These are phyloP conservation scores for Akanthomyces lecanii DNA, from an alignment of 2,329 filamentous ascomycete genomes.

Conservation along the genomic window DNA sequence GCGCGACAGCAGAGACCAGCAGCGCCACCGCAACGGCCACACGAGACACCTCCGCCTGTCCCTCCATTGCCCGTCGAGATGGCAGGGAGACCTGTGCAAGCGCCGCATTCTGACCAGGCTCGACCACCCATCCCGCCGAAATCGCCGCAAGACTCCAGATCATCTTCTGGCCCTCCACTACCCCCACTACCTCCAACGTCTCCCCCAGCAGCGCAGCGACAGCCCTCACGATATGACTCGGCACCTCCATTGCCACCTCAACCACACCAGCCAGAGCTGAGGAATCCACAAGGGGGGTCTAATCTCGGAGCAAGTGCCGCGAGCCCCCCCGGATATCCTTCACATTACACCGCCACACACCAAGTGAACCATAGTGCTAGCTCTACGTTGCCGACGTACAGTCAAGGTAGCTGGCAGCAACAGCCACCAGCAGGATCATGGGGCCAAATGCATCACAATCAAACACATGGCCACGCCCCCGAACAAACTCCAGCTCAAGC, in stretches of 20 bases:
- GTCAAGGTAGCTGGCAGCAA: constrained; percentile 22
- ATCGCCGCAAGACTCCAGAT: constrained; percentile 30
- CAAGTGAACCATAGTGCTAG: neutral
- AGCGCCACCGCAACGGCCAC: constrained; percentile 30
- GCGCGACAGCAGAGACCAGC: constrained; percentile 57
- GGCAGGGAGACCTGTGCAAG: constrained; percentile 37
- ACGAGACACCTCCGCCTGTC: constrained; percentile 57
- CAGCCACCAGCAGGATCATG: constrained; percentile 23
- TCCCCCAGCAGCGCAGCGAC: constrained; percentile 20
- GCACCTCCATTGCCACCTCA: constrained; percentile 43
- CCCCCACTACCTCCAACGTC: constrained; percentile 27
- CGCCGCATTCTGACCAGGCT: constrained; percentile 34
- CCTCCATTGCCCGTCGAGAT: constrained; percentile 68
- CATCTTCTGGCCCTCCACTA: constrained; percentile 26
- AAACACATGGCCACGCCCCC: constrained; percentile 29
- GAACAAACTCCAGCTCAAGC: constrained; percentile 22
- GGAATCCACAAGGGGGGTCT: neutral
- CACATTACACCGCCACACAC: neutral
- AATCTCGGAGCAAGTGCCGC: neutral
- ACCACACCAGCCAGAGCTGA: constrained; percentile 17
- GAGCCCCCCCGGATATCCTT: constrained; percentile 9
- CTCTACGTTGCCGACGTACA: constrained; percentile 22
- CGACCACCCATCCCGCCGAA: constrained; percentile 54
- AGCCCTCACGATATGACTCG: constrained; percentile 43
- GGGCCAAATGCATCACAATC: constrained; percentile 23